Evolutionary conservation across 768 basidiomycete genomes (phyloP).

Genomic region (Collybiopsis confluens): DNA sequence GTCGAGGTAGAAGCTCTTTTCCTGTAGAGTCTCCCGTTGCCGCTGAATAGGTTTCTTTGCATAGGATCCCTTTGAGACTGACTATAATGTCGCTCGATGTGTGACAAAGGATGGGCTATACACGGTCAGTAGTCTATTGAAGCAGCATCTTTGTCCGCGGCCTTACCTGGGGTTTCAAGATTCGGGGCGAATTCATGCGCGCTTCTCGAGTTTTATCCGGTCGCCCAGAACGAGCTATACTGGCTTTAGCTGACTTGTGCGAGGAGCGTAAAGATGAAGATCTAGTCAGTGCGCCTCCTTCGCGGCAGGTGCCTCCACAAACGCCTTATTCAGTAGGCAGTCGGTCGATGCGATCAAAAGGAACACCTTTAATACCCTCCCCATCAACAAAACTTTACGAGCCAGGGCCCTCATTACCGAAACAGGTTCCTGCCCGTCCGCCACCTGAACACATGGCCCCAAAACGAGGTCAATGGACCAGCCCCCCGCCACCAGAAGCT

Average conservation of each 20-base stretch:
- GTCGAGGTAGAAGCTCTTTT: constrained; percentile 67
- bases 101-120: constrained; percentile 96
- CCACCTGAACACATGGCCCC: constrained; percentile 80
- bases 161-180: constrained; percentile 40
- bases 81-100: constrained; percentile 94
- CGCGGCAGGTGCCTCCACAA: constrained; percentile 47
- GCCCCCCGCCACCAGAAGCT: constrained; percentile 77
- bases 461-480: constrained; percentile 77
- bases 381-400: constrained; percentile 51
- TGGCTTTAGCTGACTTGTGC: constrained; percentile 85
- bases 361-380: constrained; percentile 28
- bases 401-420: constrained; percentile 28
- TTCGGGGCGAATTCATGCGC: constrained; percentile 98
- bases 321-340: constrained; percentile 67
- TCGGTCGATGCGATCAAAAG: constrained; percentile 50
- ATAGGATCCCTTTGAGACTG: constrained; percentile 95
- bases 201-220: constrained; percentile 80
- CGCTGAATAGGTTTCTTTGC: too few relatives aligned
- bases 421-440: constrained; percentile 34
- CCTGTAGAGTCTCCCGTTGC: too few relatives aligned
- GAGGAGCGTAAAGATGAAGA: constrained; percentile 80
- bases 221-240: constrained; percentile 76
- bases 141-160: constrained; percentile 1
- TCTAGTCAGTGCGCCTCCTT: constrained; percentile 46
- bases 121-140: constrained; percentile 51